Base-by-base conservation (phyloP, 192 early-diverging fungal genomes). In the Oehlia diaphana region DNA sequence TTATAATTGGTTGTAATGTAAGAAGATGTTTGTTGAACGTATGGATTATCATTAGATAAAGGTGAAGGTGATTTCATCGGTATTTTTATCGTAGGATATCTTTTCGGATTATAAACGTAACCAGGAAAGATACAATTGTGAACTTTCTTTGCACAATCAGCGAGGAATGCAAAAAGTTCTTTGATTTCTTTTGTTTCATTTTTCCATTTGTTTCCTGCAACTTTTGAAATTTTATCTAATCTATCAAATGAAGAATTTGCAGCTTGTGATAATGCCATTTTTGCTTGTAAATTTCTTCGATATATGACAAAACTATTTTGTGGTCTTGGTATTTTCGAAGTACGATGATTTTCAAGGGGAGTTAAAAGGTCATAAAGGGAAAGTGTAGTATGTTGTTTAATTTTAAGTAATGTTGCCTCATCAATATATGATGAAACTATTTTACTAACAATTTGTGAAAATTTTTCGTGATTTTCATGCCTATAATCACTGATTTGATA, bases 241-340 rank as follows among this genome's bases (percentile, higher is more conserved):
- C 33, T 69, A 8, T 35, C 68, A 69, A 42, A 9, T 42, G 39
- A 42, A 6, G 39, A 42, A 42, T 14, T 9, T 5, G 68, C 10
- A 16, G 35, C 7, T 21, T 37, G 10, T 21, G 13, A 35, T 42
- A 21, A 21, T 4, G 68, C 68, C 28, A 69, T 69, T 69, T 69
- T 42, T 39, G 67, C 63, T 8, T 75, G 77, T 9, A 74, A 28
- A 16, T 83, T 81, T 42, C 63, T 82, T 33, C 84, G 76, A 42
- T 81, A 85, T 19, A 85, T 73, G 0, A 85, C 23, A 42, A 85
- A 85, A 4, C 76, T 76, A 37, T 85, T 85, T 9, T 75, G 62
- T 9, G 84, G 84, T 6, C 84, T 63, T 23, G 84, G 84, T 26
- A 81, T 47, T 19, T 78, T 83, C 10, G 62, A 65, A 3, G 65